Evolutionary conservation across 2,329 filamentous ascomycete genomes (phyloP).

Genomic region (Exophiala bonariae): DNA sequence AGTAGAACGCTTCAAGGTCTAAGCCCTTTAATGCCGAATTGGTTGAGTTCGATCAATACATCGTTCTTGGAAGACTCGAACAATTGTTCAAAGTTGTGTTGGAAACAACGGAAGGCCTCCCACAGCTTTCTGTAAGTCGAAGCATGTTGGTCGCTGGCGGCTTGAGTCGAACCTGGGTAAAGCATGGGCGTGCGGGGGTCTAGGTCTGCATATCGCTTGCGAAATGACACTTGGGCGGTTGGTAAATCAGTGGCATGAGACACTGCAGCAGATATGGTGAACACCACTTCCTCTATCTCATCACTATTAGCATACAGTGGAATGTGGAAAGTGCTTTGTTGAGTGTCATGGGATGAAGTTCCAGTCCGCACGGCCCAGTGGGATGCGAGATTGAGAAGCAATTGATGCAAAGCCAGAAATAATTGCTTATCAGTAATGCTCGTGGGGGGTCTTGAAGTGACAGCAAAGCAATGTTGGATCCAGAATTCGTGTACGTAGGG

Average conservation of each 20-base stretch:
- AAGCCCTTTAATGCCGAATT: too few relatives aligned
- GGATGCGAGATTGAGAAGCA: slow-evolving; percentile 2
- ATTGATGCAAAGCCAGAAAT: neutral
- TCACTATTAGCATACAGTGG: neutral
- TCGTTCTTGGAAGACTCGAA: neutral
- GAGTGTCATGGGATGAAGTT: neutral
- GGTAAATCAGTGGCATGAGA: neutral
- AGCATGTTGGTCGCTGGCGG: too few relatives aligned
- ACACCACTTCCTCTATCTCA: too few relatives aligned
- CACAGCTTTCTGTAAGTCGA: neutral
- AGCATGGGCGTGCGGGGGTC: too few relatives aligned
- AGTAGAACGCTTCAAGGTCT: neutral
- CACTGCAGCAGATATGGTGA: neutral
- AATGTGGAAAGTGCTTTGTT: neutral
- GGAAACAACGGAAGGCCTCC: neutral
- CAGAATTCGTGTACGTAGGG: slow-evolving; percentile 24
- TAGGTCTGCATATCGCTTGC: neutral
- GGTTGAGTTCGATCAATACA: neutral
- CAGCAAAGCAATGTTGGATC: slow-evolving; percentile 1
- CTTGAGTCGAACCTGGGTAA: too few relatives aligned
- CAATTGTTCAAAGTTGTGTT: neutral
- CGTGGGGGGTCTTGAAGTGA: neutral
- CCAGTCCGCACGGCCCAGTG: too few relatives aligned
- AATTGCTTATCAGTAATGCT: neutral
- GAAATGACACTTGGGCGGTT: neutral